phyloP scores from a whole-genome alignment of 192 early-diverging fungal species.

The Phycomyces blakesleeanus region DNA sequence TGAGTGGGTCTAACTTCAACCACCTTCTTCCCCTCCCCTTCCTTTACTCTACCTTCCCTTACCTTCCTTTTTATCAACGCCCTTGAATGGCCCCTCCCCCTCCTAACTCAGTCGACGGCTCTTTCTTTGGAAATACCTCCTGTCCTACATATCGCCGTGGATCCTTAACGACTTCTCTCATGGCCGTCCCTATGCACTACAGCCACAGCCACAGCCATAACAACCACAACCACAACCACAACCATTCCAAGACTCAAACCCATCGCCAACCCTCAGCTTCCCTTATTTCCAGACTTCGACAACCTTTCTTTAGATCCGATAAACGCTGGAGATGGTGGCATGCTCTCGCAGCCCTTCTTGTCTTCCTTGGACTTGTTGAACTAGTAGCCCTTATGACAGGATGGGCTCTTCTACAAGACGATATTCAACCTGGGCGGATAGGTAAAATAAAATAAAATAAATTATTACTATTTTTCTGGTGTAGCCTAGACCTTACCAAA shows the following conservation, averaged over 20 bases:
- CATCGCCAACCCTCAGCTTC: not conserved
- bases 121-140: no score
- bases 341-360: conserved; percentile 6
- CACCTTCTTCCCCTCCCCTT: no score
- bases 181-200: not conserved
- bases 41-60: no score
- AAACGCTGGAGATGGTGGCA: conserved; percentile 36
- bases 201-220: not conserved
- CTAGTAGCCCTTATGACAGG: conserved; percentile 6
- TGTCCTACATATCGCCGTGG: no score
- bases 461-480: not conserved
- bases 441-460: conserved; percentile 19
- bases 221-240: not conserved
- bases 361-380: conserved; percentile 16
- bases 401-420: conserved; percentile 15
- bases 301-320: conserved; percentile 10
- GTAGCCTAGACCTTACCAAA: not conserved
- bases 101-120: no score
- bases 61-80: no score
- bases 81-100: no score
- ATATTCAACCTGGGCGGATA: conserved; percentile 22
- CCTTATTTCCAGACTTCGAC: not conserved
- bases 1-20: no score
- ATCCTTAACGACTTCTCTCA: conserved; percentile 1
- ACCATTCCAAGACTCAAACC: not conserved